Conservation (phyloP, 148 eudicot genomes). For the Nyssa sinensis region DNA sequence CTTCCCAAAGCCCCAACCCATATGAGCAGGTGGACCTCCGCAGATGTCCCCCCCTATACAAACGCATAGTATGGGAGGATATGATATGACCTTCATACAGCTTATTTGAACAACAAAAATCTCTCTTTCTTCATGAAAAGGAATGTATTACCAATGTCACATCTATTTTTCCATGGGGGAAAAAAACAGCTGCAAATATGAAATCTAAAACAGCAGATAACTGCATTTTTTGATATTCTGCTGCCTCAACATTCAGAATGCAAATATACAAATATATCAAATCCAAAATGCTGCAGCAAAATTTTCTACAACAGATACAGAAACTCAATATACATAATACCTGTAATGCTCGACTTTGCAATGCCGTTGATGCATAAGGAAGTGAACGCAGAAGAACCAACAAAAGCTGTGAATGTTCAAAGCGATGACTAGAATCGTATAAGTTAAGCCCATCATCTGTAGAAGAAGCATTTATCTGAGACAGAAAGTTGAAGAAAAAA, state of each 20-base stretch:
- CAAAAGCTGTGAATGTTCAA: conserved; percentile 84
- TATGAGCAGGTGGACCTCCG: no score
- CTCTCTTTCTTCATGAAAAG: no score
- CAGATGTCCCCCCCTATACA: no score
- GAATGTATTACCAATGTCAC: no score
- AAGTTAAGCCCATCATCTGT: conserved; percentile 87
- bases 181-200: neutral
- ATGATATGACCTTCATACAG: neutral
- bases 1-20: no score
- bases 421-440: conserved; percentile 93
- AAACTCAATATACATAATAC: conserved; percentile 28
- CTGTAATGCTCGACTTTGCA: conserved; percentile 92
- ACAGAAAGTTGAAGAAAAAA: conserved; percentile 7
- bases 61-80: no score
- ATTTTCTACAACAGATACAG: neutral
- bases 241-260: neutral
- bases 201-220: neutral
- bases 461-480: conserved; percentile 84
- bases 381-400: conserved; percentile 92
- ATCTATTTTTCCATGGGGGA: neutral
- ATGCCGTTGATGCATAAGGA: conserved; percentile 73
- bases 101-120: neutral
- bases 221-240: neutral
- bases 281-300: neutral
- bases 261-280: neutral